Conservation (phyloP, 345 rosid genomes). For the Euphorbia pulcherrima region DNA sequence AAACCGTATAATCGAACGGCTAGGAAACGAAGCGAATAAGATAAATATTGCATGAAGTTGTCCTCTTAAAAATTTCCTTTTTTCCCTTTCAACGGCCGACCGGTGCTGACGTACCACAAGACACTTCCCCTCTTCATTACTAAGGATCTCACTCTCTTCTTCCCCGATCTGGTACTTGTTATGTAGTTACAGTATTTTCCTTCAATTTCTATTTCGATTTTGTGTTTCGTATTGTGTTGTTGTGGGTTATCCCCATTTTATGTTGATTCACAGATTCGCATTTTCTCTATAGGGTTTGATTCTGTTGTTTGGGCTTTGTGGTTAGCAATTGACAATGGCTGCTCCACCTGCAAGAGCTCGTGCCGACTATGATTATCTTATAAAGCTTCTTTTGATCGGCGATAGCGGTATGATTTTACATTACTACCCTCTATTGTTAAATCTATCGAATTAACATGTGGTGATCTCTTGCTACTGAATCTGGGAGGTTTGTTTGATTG, state of each 20-base stretch:
- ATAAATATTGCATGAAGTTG: neutral
- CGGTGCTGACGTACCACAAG: constrained; percentile 16
- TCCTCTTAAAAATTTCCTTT: neutral
- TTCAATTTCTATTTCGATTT: neutral
- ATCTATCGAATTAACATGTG: neutral
- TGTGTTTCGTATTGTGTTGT: neutral
- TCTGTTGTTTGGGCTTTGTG: neutral
- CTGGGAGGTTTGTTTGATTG: neutral
- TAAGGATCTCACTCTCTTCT: constrained; percentile 17
- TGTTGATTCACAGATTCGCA: neutral
- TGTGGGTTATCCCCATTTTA: neutral
- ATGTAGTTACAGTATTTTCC: neutral
- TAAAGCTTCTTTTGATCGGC: constrained; percentile 34
- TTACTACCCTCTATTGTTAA: neutral
- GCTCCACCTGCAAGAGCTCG: constrained; percentile 35
- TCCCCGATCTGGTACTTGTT: constrained; percentile 20
- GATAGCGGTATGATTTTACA: constrained; percentile 26
- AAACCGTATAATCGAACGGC: constrained; percentile 14
- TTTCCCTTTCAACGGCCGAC: constrained; percentile 19
- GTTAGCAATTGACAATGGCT: constrained; percentile 21
- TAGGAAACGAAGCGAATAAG: neutral
- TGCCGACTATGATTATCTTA: constrained; percentile 33
- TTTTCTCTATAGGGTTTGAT: constrained; percentile 1
- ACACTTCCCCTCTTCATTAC: constrained; percentile 5
- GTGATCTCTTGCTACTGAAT: neutral